These are phyloP conservation scores for Akanthomyces muscarius DNA, from an alignment of 2,329 filamentous ascomycete genomes.

Conservation along the genomic window DNA sequence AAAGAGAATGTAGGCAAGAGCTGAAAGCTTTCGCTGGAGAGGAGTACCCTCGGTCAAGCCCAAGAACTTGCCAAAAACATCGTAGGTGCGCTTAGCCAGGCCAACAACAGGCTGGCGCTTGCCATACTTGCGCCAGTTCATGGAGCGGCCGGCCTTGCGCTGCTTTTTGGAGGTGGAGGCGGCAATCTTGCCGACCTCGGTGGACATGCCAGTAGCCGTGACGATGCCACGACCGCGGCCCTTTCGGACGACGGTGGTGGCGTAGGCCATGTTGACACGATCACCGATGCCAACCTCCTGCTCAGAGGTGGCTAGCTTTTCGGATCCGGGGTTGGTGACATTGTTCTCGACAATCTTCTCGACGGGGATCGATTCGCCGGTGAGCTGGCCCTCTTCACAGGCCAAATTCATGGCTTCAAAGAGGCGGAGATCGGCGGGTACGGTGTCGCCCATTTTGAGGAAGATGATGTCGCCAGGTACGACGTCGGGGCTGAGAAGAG, in stretches of 20 bases:
- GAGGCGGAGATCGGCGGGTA: slow-evolving; percentile 68
- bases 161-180: slow-evolving; percentile 50
- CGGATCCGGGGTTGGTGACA: slow-evolving; percentile 43
- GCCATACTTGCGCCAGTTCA: slow-evolving; percentile 52
- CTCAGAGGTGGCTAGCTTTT: slow-evolving; percentile 40
- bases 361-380: slow-evolving; percentile 70
- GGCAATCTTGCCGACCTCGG: slow-evolving; percentile 68
- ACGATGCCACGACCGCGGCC: slow-evolving; percentile 71
- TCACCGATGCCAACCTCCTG: slow-evolving; percentile 63
- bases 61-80: slow-evolving; percentile 54
- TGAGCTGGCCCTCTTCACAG: slow-evolving; percentile 74
- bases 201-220: slow-evolving; percentile 66
- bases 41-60: slow-evolving; percentile 67
- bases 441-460: slow-evolving; percentile 67
- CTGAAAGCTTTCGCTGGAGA: slow-evolving; percentile 72
- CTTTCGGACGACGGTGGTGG: slow-evolving; percentile 68
- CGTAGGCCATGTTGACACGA: slow-evolving; percentile 70
- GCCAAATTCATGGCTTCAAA: slow-evolving; percentile 74
- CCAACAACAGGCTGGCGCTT: slow-evolving; percentile 47
- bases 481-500: slow-evolving; percentile 49
- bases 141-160: slow-evolving; percentile 51
- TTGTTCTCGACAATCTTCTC: slow-evolving; percentile 57
- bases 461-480: slow-evolving; percentile 69
- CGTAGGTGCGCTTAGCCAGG: slow-evolving; percentile 43
- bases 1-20: slow-evolving; percentile 73